Evolutionary conservation across 1,139 yeast species (phyloP).

Genomic region (Candida sp.): DNA sequence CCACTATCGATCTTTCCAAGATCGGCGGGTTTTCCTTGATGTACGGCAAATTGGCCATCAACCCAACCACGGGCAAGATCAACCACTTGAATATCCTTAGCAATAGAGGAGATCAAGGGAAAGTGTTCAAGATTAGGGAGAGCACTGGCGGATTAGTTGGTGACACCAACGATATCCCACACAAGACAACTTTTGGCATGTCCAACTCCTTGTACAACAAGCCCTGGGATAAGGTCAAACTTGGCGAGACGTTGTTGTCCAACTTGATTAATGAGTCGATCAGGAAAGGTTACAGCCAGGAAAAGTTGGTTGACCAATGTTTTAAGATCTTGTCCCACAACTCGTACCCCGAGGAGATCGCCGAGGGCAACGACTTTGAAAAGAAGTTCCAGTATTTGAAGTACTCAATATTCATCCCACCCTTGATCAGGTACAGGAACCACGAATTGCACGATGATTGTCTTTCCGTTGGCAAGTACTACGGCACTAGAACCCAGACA

Average conservation of each 20-base stretch:
- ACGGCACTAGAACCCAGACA: conserved; percentile 94
- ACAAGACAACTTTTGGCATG: conserved; percentile 49
- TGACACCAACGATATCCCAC: conserved; percentile 13
- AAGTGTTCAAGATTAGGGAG: conserved; percentile 25
- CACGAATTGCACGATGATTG: conserved; percentile 6
- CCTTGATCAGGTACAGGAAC: conserved; percentile 37
- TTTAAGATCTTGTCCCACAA: conserved; percentile 58
- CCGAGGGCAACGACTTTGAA: conserved; percentile 26
- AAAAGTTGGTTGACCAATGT: conserved; percentile 51
- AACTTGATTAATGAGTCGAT: conserved; percentile 36
- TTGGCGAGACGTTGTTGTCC: conserved; percentile 53
- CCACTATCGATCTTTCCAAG: conserved; percentile 35
- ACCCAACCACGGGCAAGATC: conserved; percentile 25
- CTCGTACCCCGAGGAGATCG: conserved; percentile 35
- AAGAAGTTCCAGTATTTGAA: conserved; percentile 48
- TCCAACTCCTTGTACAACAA: conserved; percentile 65
- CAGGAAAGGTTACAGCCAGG: conserved; percentile 29
- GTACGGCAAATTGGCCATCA: conserved; percentile 58
- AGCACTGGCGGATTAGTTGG: conserved; percentile 3
- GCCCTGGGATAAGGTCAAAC: conserved; percentile 76
- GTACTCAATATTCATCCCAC: conserved; percentile 76
- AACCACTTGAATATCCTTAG: conserved; percentile 53
- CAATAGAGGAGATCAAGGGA: conserved; percentile 50
- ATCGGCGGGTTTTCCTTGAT: conserved; percentile 89
- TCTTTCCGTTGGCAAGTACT: conserved; percentile 49